phyloP scores from a whole-genome alignment of 495 filamentous ascomycete genomes.

The Daldinia caldariorum region DNA sequence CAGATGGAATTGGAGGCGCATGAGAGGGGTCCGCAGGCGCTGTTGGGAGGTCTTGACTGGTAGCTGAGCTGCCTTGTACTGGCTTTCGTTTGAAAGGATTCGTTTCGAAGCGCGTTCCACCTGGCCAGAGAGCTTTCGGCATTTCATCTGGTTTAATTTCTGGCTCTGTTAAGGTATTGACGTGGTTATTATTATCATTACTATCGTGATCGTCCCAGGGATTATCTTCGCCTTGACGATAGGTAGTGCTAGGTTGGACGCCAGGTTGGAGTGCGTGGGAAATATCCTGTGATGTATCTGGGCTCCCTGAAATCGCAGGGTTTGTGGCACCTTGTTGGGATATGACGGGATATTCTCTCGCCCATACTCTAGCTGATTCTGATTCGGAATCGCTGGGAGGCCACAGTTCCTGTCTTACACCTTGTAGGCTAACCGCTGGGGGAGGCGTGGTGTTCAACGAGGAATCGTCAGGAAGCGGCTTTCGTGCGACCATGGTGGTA shows the following conservation, averaged over 20 bases:
- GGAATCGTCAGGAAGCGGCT: conserved; percentile 52
- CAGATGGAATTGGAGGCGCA: conserved; percentile 25
- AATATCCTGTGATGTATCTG: conserved; percentile 38
- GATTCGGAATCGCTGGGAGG: conserved; percentile 49
- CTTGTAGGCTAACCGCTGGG: conserved; percentile 47
- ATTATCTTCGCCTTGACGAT: conserved; percentile 43
- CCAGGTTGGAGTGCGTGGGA: conserved; percentile 42
- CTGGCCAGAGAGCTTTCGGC: conserved; percentile 50
- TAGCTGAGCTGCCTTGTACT: conserved; percentile 28
- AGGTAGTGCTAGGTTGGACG: conserved; percentile 34
- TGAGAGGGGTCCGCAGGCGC: conserved; percentile 25
- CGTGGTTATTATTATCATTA: conserved; percentile 18
- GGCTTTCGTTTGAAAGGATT: conserved; percentile 64
- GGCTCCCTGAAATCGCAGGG: conserved; percentile 18
- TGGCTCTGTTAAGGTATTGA: conserved; percentile 28
- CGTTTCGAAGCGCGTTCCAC: conserved; percentile 53
- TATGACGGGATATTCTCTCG: conserved; percentile 32
- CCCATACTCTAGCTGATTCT: conserved; percentile 52
- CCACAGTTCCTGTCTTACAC: conserved; percentile 47
- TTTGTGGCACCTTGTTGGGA: conserved; percentile 23
- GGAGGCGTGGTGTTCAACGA: conserved; percentile 42
- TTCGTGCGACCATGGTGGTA: conserved; percentile 48
- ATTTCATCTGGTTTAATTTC: conserved; percentile 40
- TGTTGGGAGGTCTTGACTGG: background rate
- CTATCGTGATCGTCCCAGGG: conserved; percentile 40